A percentile compares a stretch with the other conserved stretches of the same genome.
phyloP scores from a whole-genome alignment of 108 stramenopile genomes.

The Parietichytrium sp. region DNA sequence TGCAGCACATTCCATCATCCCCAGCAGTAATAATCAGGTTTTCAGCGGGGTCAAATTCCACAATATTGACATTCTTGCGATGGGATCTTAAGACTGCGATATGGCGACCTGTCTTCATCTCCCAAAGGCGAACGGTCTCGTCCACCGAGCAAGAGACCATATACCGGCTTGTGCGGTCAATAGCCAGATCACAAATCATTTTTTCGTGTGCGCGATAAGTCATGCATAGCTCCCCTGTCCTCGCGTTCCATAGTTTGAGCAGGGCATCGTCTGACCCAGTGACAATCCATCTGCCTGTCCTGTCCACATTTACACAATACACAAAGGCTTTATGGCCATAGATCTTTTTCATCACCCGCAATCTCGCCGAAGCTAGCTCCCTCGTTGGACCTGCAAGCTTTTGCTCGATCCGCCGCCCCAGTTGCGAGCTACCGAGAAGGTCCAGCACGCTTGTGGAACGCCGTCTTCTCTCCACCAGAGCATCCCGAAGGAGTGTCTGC shows the following conservation, averaged over 20 bases:
- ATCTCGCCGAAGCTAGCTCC: neutral
- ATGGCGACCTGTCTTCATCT: constrained; percentile 3
- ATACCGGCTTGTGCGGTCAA: constrained; percentile 4
- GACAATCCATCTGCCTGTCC: constrained; percentile 19
- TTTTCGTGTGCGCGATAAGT: constrained; percentile 34
- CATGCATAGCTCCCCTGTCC: neutral
- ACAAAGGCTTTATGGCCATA: constrained; percentile 12
- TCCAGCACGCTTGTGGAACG: neutral
- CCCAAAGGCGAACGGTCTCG: constrained; percentile 10
- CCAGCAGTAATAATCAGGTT: constrained; percentile 21
- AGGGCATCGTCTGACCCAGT: constrained; percentile 16
- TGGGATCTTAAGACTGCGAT: neutral
- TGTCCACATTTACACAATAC: constrained; percentile 25
- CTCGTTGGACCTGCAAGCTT: neutral
- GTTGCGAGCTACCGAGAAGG: neutral
- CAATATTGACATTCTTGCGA: neutral
- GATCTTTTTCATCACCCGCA: constrained; percentile 35
- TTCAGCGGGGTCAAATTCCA: neutral
- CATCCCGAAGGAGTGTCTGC: neutral
- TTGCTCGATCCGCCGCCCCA: constrained; percentile 20
- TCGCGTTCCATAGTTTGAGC: constrained; percentile 4
- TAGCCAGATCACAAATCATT: constrained; percentile 27
- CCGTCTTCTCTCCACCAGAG: neutral
- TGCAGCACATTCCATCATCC: constrained; percentile 19
- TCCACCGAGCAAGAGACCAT: constrained; percentile 4